These are phyloP conservation scores for Phialophora chinensis DNA, from an alignment of 2,329 filamentous ascomycete species.

Conservation along the genomic window DNA sequence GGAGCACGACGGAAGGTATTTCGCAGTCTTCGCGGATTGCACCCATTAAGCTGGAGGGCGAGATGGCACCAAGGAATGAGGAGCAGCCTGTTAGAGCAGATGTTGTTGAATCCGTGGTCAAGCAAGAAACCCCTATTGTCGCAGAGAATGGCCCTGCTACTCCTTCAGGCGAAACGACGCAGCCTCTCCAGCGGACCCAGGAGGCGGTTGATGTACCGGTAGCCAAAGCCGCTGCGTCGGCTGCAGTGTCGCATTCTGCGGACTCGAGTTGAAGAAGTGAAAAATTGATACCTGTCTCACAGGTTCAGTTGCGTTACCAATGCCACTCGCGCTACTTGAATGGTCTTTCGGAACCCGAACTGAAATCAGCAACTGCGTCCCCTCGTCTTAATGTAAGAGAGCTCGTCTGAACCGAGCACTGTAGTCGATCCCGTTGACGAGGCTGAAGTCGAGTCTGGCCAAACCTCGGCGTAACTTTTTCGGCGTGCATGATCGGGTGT, in stretches of 20 bases:
- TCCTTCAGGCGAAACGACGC: not conserved
- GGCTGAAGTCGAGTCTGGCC: not conserved
- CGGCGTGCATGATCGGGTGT: not conserved
- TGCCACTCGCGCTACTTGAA: not conserved
- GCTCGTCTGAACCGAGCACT: not conserved
- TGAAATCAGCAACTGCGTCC: not conserved
- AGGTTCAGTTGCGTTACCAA: not conserved
- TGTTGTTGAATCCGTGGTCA: not conserved
- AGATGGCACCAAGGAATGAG: not conserved
- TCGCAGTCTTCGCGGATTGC: not conserved
- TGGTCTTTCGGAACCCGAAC: not conserved
- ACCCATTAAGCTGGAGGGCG: not conserved
- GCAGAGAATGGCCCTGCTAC: not conserved
- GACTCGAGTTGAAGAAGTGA: not conserved
- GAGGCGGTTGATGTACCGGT: not conserved
- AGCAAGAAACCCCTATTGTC: not conserved
- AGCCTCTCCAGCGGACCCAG: not conserved
- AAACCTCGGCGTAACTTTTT: conserved; percentile 13
- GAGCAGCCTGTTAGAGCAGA: not conserved
- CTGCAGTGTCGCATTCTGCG: not conserved
- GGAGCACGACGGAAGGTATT: not conserved
- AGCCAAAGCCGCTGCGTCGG: not conserved
- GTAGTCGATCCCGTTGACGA: not conserved
- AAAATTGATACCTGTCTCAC: not conserved
- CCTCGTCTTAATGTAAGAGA: not conserved